Conservation (phyloP, 1,284 basidiomycete genomes). For the Laetiporus sulphureus region DNA sequence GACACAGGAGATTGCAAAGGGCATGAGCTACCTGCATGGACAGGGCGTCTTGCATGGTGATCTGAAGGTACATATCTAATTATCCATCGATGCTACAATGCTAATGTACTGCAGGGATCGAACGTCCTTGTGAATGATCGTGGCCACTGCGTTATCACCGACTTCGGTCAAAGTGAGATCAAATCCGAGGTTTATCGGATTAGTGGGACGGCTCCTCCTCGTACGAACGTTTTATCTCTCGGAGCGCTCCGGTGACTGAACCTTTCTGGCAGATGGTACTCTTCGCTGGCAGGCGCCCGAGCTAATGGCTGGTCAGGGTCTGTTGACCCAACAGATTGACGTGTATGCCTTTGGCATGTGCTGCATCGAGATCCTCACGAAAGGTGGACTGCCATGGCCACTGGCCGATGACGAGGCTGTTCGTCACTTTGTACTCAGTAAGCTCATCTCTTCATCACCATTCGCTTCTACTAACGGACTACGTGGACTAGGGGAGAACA, state of each 20-base stretch:
- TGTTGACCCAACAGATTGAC: constrained; percentile 54
- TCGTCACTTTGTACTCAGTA: constrained; percentile 54
- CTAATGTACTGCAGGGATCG: constrained; percentile 38
- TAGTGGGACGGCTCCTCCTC: constrained; percentile 43
- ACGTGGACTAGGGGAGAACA: constrained; percentile 40
- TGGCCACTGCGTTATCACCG: constrained; percentile 61
- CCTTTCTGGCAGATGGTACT: constrained; percentile 40
- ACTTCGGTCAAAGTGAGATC: constrained; percentile 77
- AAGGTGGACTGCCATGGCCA: constrained; percentile 59
- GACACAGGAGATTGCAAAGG: constrained; percentile 66
- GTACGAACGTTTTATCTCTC: constrained; percentile 30
- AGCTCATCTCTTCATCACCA: constrained; percentile 16
- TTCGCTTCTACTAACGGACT: constrained; percentile 1
- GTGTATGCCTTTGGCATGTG: constrained; percentile 71
- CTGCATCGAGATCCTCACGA: constrained; percentile 61
- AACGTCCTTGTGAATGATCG: constrained; percentile 70
- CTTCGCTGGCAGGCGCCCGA: constrained; percentile 74
- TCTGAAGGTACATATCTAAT: constrained; percentile 40
- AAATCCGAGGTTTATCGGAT: constrained; percentile 60
- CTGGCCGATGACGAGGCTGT: constrained; percentile 53
- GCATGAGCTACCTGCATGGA: constrained; percentile 70
- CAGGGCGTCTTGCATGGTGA: constrained; percentile 67
- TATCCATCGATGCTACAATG: neutral
- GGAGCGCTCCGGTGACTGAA: neutral
- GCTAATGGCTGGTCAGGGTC: constrained; percentile 44